Conservation (phyloP, 371 early-diverging fungal species). For the Lichtheimia ornata region DNA sequence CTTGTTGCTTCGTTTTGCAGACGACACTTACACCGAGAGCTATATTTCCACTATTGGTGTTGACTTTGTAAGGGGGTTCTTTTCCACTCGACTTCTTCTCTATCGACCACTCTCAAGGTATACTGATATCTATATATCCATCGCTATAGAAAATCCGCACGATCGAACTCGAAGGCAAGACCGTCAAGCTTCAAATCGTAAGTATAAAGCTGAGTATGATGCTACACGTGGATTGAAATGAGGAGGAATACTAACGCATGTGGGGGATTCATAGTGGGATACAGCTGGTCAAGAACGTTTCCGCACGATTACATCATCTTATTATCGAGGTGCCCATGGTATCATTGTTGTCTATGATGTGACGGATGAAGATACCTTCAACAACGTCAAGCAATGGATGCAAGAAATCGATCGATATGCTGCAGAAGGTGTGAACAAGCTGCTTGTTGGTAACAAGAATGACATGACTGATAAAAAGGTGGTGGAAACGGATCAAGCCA, state of each 20-base stretch:
- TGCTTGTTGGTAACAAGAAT: slow-evolving; percentile 98
- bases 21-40: slow-evolving; percentile 97
- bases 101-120: neutral
- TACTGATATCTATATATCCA: neutral
- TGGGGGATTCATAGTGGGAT: slow-evolving; percentile 71
- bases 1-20: slow-evolving; percentile 96
- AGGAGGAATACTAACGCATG: slow-evolving; percentile 73
- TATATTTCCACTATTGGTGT: slow-evolving; percentile 99
- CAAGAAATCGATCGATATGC: slow-evolving; percentile 82
- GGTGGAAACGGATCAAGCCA: slow-evolving; percentile 73
- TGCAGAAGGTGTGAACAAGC: slow-evolving; percentile 81
- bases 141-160: slow-evolving; percentile 95
- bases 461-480: slow-evolving; percentile 91
- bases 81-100: slow-evolving; percentile 4
- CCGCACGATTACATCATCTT: slow-evolving; percentile 95
- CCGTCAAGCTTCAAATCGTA: slow-evolving; percentile 98
- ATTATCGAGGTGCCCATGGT: slow-evolving; percentile 98
- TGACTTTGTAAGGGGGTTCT: slow-evolving; percentile 72
- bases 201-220: slow-evolving; percentile 15
- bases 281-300: slow-evolving; percentile 99
- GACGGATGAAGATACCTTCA: slow-evolving; percentile 95
- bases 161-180: slow-evolving; percentile 96
- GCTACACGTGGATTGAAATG: slow-evolving; percentile 57
- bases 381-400: slow-evolving; percentile 89
- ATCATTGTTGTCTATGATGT: slow-evolving; percentile 99